Evolutionary conservation across 768 basidiomycete genomes (phyloP).

Genomic region (Flagelloscypha sp.): DNA sequence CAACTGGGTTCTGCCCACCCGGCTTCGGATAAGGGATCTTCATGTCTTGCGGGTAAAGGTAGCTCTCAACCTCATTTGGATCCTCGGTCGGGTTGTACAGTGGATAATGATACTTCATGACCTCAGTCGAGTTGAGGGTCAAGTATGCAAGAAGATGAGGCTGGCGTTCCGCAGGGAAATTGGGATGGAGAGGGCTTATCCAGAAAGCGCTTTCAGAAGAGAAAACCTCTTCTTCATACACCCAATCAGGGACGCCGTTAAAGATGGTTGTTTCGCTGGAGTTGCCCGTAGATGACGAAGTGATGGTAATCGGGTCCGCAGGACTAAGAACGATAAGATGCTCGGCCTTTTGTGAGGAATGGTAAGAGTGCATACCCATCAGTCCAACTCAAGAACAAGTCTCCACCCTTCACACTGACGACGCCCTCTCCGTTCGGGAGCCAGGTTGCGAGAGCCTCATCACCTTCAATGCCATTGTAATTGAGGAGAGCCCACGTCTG

Average conservation of each 20-base stretch:
- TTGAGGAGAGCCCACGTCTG: no score
- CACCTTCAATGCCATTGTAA: no score
- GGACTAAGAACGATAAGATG: no score
- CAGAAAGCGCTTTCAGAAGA: conserved; percentile 66
- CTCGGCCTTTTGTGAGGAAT: no score
- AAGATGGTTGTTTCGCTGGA: conserved; percentile 81
- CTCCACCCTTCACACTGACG: no score
- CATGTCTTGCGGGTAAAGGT: conserved; percentile 56
- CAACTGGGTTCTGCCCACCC: conserved; percentile 82
- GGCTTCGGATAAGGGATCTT: conserved; percentile 82
- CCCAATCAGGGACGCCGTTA: conserved; percentile 96
- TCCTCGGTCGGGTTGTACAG: conserved; percentile 84
- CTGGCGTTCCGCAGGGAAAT: no score
- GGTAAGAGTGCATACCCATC: no score
- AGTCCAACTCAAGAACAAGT: no score
- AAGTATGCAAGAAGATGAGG: conserved; percentile 66
- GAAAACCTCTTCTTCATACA: conserved; percentile 92
- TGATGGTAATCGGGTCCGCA: conserved; percentile 61
- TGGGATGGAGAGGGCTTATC: conserved; percentile 79
- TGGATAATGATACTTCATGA: conserved; percentile 81
- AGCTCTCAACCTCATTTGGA: conserved; percentile 65
- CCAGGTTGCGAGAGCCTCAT: conserved; percentile 84
- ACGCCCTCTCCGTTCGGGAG: conserved; percentile 74
- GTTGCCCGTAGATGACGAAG: conserved; percentile 72
- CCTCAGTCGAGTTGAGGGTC: conserved; percentile 78